These are phyloP conservation scores for Alternaria viburni DNA, from an alignment of 2,329 filamentous ascomycete genomes.

Conservation along the genomic window DNA sequence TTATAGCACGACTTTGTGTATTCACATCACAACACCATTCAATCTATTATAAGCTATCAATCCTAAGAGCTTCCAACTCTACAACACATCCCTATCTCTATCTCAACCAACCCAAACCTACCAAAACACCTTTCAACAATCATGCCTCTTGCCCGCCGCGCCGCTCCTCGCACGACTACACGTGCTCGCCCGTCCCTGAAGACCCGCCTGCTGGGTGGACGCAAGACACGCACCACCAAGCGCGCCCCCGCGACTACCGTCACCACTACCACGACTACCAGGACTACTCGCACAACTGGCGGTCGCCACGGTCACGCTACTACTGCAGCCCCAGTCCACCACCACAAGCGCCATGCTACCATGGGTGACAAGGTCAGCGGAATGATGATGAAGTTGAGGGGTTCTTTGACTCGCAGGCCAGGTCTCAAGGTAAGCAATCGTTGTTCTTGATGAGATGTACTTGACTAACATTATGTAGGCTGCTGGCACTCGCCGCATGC, in stretches of 20 bases:
- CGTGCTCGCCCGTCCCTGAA: constrained; percentile 58
- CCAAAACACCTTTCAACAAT: not conserved
- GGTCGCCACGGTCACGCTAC: constrained; percentile 35
- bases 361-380: constrained; percentile 81
- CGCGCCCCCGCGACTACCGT: constrained; percentile 36
- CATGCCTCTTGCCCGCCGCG: constrained; percentile 40
- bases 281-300: constrained; percentile 53
- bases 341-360: constrained; percentile 71
- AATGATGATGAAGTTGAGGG: constrained; percentile 75
- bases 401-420: constrained; percentile 70
- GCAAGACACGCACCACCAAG: constrained; percentile 47
- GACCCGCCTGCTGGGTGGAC: constrained; percentile 58
- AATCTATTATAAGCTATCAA: not conserved
- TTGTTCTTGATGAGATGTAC: not conserved
- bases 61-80: not conserved
- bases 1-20: not conserved
- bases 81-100: not conserved
- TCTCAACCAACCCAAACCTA: constrained; percentile 4
- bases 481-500: constrained; percentile 75
- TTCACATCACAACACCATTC: not conserved
- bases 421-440: constrained; percentile 67
- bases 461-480: constrained; percentile 56
- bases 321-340: constrained; percentile 51
- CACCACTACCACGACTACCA: constrained; percentile 50
- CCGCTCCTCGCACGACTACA: constrained; percentile 32